Percentiles rank a stretch among this genome's conserved stretches.
Conservation (phyloP, 2,329 filamentous ascomycete genomes). For the Myriosclerotinia curreyana region DNA sequence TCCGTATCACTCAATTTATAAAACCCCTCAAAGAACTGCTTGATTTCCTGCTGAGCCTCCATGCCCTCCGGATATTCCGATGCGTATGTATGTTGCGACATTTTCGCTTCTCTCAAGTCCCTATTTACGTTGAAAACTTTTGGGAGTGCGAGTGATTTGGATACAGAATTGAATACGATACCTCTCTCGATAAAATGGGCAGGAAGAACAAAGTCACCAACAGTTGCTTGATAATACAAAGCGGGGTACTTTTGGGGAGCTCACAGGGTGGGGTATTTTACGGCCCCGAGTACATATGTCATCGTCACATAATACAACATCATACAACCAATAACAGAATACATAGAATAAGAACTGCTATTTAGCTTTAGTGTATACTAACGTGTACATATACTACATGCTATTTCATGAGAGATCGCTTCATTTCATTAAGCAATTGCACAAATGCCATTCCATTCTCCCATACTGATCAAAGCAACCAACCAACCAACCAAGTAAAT, state of each 20-base stretch:
- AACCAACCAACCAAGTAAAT: background rate
- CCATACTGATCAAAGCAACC: background rate
- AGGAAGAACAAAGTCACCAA: background rate
- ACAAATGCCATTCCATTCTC: background rate
- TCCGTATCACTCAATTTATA: slow-evolving; percentile 54
- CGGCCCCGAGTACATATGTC: slow-evolving; percentile 4
- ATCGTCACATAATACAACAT: background rate
- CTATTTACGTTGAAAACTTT: too few species aligned
- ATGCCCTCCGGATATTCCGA: background rate
- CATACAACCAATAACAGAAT: background rate
- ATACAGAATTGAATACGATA: too few species aligned
- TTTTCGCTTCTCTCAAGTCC: background rate
- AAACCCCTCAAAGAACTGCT: slow-evolving; percentile 66
- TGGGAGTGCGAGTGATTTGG: too few species aligned
- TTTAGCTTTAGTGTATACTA: background rate
- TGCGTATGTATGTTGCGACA: background rate
- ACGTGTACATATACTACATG: background rate
- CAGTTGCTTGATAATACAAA: background rate
- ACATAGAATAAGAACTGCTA: background rate
- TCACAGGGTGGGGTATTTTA: background rate
- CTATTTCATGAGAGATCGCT: background rate
- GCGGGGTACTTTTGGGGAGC: slow-evolving; percentile 4
- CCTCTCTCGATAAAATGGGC: too few species aligned
- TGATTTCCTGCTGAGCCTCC: slow-evolving; percentile 55
- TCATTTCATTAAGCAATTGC: background rate